Base-by-base conservation (phyloP, 768 basidiomycete species). In the Sporobolomyces phaffii region DNA sequence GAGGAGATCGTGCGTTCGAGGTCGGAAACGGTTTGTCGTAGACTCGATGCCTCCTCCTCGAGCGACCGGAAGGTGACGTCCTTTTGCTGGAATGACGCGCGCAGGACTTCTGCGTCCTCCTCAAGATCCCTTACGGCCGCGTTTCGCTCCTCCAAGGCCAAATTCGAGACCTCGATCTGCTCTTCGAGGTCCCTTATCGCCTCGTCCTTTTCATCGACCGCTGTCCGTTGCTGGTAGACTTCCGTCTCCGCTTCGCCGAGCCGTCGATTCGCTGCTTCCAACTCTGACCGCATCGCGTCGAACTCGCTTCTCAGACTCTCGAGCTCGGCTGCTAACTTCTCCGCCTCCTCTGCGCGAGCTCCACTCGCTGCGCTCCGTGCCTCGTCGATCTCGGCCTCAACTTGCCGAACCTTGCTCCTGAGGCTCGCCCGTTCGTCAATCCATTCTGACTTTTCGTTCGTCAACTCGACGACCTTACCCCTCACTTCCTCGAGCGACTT, bases 401-500 rank as follows among this genome's bases (percentile, higher is more conserved):
- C 41, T 7, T 36, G 3, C 14, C 80, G 60, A 87, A 87, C 74
- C 68, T 89, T 86, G 22, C 84, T 82, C 64, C 85, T 81, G 61
- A 89, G 77, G 60, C 77, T 76, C 68, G 84, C 84, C 49, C 85
- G 79, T 72, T 84, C 84, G 67, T 91, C 87, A 48, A 81, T 80
- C 13, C 89, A 81, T 65, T 87, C 84, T 18, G 88, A 78, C 76
- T 86, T 89, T 66, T 81, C 82, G 41, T 85, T 83, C 4, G 87
- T 89, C 60, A 93, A 80, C 75, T 89, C 86, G 26, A 90, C 85
- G 68, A 91, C 85, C 79, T 91, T 91, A 44, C 88, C 84, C 34
- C 87, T 83, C 84, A 91, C 87, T 77, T 91, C 89, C 69, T 91
- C 86, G 65, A 91, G 78, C n/a, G 87, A 85, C 33, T 82, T 84